phyloP scores from a whole-genome alignment of 805 yeast species.

The Cyberlindnera xylosilytica region DNA sequence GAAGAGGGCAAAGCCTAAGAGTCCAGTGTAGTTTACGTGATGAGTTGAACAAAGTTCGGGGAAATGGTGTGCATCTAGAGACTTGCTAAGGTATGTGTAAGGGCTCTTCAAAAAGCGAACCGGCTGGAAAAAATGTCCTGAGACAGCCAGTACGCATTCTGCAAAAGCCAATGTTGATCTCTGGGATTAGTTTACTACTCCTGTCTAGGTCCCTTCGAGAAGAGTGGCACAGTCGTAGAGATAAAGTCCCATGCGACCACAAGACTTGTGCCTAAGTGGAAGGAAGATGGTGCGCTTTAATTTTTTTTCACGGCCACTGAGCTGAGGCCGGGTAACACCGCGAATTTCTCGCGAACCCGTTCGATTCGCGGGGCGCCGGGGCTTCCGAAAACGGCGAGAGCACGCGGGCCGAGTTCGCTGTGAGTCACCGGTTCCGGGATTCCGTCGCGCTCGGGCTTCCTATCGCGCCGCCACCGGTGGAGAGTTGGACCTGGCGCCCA shows the following conservation, averaged over 20 bases:
- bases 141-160: conserved; percentile 17
- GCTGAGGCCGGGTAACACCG: too few species aligned
- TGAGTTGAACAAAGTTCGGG: too few species aligned
- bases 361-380: neutral
- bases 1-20: too few species aligned
- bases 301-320: neutral
- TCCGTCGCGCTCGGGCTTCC: too few species aligned
- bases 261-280: neutral
- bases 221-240: conserved; percentile 41
- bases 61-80: too few species aligned
- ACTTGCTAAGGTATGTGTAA: too few species aligned
- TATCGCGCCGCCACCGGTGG: too few species aligned
- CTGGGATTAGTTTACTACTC: conserved; percentile 57
- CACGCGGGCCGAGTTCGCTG: neutral
- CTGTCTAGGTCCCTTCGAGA: conserved; percentile 9
- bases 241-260: conserved; percentile 37
- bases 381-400: neutral
- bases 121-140: conserved; percentile 1
- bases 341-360: neutral
- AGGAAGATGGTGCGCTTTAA: neutral
- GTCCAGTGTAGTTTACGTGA: too few species aligned
- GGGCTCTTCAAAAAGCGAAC: conserved; percentile 19
- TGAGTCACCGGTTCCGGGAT: conserved; percentile 1
- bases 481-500: too few species aligned
- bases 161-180: conserved; percentile 30